Percentiles rank a stretch among this genome's conserved stretches.
Conservation (phyloP, 306 rosid species). For the Herpetospermum pedunculosum region DNA sequence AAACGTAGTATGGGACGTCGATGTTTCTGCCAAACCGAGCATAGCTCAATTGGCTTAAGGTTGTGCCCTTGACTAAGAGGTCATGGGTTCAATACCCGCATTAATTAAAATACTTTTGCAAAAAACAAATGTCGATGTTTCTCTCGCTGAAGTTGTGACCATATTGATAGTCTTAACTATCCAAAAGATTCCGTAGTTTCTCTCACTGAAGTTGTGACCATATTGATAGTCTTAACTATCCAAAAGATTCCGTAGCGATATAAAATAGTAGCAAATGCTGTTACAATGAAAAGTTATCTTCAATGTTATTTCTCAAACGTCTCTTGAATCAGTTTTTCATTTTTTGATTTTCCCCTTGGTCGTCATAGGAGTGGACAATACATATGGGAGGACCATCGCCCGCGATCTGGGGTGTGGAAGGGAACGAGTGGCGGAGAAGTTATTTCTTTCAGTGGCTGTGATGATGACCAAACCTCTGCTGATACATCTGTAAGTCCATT, state of each 20-base stretch:
- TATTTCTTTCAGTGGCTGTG: constrained; percentile 88
- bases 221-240: neutral
- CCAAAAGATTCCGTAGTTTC: no score
- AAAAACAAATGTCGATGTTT: no score
- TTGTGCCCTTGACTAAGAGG: no score
- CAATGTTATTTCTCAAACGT: neutral
- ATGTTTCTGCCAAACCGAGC: no score
- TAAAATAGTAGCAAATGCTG: neutral
- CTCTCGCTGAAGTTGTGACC: neutral
- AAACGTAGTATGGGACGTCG: no score
- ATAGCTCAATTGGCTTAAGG: no score
- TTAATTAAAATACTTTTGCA: no score
- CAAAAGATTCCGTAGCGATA: neutral
- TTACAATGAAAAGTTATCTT: neutral
- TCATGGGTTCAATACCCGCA: no score
- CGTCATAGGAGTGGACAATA: constrained; percentile 61
- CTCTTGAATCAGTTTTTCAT: neutral
- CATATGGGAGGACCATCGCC: constrained; percentile 96
- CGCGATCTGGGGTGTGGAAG: constrained; percentile 81
- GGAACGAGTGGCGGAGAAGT: constrained; percentile 95
- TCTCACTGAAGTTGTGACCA: neutral
- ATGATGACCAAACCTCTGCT: constrained; percentile 87
- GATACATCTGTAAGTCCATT: constrained; percentile 78
- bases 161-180: neutral
- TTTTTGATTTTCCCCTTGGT: neutral